A percentile compares a stretch with the other conserved stretches of the same genome.
These are phyloP conservation scores for Microdochium trichocladiopsis DNA, from an alignment of 2,329 filamentous ascomycete species.

Conservation along the genomic window DNA sequence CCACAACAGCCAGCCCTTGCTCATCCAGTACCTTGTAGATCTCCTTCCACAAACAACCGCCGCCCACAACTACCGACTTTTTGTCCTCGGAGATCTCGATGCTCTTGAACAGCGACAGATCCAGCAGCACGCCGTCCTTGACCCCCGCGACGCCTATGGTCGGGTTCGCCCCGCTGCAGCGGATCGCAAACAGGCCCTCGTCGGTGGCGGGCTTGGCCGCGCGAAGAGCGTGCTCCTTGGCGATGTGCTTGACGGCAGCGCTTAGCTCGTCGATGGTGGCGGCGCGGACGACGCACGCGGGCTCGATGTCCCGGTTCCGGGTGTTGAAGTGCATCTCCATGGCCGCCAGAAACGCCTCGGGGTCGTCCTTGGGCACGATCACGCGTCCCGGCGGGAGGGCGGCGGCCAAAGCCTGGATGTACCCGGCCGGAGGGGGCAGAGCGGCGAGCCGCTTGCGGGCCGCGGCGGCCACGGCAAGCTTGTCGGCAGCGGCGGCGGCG, in stretches of 20 bases:
- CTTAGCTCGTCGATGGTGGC: neutral
- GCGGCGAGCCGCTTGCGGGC: neutral
- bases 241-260: neutral
- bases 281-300: neutral
- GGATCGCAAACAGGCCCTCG: neutral
- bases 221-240: neutral
- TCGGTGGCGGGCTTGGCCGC: neutral
- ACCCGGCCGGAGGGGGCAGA: neutral
- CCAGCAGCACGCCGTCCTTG: neutral
- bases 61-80: neutral
- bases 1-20: slow-evolving; percentile 10
- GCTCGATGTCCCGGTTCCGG: neutral
- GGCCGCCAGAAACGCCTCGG: neutral
- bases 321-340: neutral
- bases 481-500: neutral
- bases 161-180: neutral
- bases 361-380: neutral
- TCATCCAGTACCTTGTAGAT: neutral
- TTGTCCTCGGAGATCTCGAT: neutral
- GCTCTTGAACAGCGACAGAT: neutral
- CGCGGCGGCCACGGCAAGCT: neutral
- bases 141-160: neutral
- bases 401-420: neutral
- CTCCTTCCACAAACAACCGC: neutral
- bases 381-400: neutral